Base-by-base conservation (phyloP, 257 asterid species). In the Asclepias syriaca region DNA sequence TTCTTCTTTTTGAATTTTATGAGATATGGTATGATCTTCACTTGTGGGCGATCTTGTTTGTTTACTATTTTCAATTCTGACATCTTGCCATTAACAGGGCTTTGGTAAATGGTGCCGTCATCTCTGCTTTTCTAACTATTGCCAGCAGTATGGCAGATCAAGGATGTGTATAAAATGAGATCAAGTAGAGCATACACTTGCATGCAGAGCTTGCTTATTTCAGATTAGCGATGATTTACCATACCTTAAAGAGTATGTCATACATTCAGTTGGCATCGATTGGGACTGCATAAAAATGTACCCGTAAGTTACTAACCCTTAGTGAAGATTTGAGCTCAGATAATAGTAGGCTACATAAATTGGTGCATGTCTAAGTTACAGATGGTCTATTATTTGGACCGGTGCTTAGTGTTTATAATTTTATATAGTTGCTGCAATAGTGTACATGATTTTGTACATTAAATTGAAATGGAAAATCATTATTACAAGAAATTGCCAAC, bases 121-220 rank as follows among this genome's bases (percentile, higher is more conserved):
- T 95, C 48, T 85, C 96, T n/a, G 91, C 98, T 60, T 95, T 95
- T 83, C 81, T 92, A 24, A 87, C 97, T 19, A 87, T 95, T 34
- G 97, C 98, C 18, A 83, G 80, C 65, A 83, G 96, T 60, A 95
- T 95, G 97, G 86, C 89, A n/a, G 97, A 90, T 80, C 99, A 95
- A 84, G 99, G 98, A 48, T 95, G 99, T 51, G 91, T 89, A 6
- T 93, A 86, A 65, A 22, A 66, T 58, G 43, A 48, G 45, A 59
- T 68, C 58, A 74, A 45, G 55, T 43, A 58, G 67, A 64, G 24
- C 19, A 5, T 8, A 14, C 21, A 1, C 39, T 0, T 2, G 27
- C 56, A 21, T 12, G 49, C 16, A 22, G 45, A 43, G 57, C 21
- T 15, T 16, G 49, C n/a, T 48, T 3, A 5, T 5, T 27, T 18